phyloP scores from a whole-genome alignment of 2,329 filamentous ascomycete genomes.

The Fonsecaea pugnacius region DNA sequence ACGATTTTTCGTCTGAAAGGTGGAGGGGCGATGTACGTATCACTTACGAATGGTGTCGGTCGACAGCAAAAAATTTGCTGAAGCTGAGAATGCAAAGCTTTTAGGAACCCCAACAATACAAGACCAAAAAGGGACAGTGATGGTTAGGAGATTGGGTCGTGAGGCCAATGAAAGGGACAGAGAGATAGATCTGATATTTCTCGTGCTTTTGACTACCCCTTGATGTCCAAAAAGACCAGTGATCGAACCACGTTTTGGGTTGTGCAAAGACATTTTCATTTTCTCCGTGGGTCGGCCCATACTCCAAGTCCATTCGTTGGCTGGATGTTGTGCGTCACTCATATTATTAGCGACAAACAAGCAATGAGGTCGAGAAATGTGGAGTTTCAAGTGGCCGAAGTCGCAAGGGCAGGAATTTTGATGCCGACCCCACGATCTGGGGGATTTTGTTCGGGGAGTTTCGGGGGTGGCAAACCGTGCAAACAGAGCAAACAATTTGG shows the following conservation, averaged over 20 bases:
- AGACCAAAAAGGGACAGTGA: neutral
- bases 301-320: slow-evolving; percentile 9
- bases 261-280: slow-evolving; percentile 4
- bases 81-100: neutral
- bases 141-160: neutral
- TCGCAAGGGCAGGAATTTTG: slow-evolving; percentile 7
- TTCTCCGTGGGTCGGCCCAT: slow-evolving; percentile 2
- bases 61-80: neutral
- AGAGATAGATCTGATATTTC: slow-evolving; percentile 7
- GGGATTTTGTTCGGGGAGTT: slow-evolving; percentile 2
- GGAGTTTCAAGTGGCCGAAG: slow-evolving; percentile 9
- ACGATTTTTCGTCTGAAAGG: neutral
- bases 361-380: slow-evolving; percentile 7
- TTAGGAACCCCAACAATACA: neutral
- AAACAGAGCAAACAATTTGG: slow-evolving; percentile 18
- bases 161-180: neutral
- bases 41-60: neutral
- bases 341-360: neutral
- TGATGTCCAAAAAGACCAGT: neutral
- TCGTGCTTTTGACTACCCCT: slow-evolving; percentile 1
- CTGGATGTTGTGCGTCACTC: neutral
- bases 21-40: neutral
- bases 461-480: slow-evolving; percentile 8
- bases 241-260: slow-evolving; percentile 17
- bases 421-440: slow-evolving; percentile 1